Conservation (phyloP, 1,284 basidiomycete species). For the Thecaphora thlaspeos region DNA sequence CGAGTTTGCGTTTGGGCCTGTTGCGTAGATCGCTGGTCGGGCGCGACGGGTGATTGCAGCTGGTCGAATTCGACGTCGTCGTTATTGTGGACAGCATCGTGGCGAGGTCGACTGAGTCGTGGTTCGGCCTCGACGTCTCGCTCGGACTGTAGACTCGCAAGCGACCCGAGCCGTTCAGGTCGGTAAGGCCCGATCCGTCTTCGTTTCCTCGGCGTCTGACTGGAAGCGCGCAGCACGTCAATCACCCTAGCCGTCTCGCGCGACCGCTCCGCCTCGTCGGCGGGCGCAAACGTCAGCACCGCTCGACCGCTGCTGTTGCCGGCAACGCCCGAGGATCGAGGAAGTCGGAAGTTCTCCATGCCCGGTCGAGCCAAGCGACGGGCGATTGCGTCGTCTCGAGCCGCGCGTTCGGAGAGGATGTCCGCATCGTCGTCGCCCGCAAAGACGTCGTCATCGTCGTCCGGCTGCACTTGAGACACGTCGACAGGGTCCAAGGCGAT, state of each 20-base stretch:
- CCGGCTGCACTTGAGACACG: neutral
- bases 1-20: too few species aligned
- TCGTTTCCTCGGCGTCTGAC: constrained; percentile 2
- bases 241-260: constrained; percentile 11
- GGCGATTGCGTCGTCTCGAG: constrained; percentile 20
- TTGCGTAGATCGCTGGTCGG: too few species aligned
- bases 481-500: neutral
- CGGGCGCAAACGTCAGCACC: constrained; percentile 7
- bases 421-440: constrained; percentile 24
- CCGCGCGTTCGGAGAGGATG: constrained; percentile 16
- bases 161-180: constrained; percentile 2
- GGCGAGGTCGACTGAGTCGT: constrained; percentile 6
- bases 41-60: constrained; percentile 4
- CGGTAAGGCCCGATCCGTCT: constrained; percentile 26
- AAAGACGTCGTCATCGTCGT: constrained; percentile 8
- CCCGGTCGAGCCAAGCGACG: constrained; percentile 18
- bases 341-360: constrained; percentile 18
- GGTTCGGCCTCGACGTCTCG: constrained; percentile 1
- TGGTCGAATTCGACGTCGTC: constrained; percentile 20
- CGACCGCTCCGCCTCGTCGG: constrained; percentile 9
- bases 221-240: constrained; percentile 7
- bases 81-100: neutral
- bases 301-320: constrained; percentile 12
- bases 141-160: neutral
- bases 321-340: too few species aligned